Conservation (phyloP, 2,329 filamentous ascomycete genomes). For the Arthroderma sp. region DNA sequence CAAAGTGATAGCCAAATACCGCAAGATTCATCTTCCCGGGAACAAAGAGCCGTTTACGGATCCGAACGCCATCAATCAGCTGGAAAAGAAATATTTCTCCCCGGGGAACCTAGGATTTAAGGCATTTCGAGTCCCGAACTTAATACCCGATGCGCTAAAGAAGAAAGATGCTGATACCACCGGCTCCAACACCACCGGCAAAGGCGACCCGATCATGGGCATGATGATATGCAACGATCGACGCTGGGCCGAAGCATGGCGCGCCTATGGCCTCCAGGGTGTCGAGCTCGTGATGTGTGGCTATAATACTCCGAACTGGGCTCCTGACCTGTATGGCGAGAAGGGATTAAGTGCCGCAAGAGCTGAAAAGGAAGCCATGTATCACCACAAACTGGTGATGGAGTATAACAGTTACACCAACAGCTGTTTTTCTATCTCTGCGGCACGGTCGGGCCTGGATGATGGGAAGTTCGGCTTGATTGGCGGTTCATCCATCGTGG, state of each 20-base stretch:
- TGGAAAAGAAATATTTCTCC: conserved; percentile 44
- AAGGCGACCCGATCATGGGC: conserved; percentile 39
- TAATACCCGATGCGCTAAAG: conserved; percentile 21
- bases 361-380: conserved; percentile 36
- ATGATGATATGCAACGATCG: conserved; percentile 46
- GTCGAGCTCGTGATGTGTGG: conserved; percentile 37
- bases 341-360: conserved; percentile 23
- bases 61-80: conserved; percentile 38
- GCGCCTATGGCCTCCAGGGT: conserved; percentile 39
- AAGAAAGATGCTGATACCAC: too few species aligned
- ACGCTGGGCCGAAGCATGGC: conserved; percentile 42
- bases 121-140: conserved; percentile 38
- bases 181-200: conserved; percentile 3
- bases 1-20: conserved; percentile 38
- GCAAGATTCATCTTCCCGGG: conserved; percentile 44
- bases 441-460: conserved; percentile 39
- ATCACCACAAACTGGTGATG: conserved; percentile 40
- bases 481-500: conserved; percentile 36
- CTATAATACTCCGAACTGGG: conserved; percentile 40
- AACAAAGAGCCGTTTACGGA: conserved; percentile 38
- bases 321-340: conserved; percentile 36
- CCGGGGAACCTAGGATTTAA: conserved; percentile 41
- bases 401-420: conserved; percentile 43
- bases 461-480: conserved; percentile 40
- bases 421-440: conserved; percentile 37